Evolutionary conservation across 1,284 basidiomycete species (phyloP).

Genomic region (Leucocoprinus gongylophorus): DNA sequence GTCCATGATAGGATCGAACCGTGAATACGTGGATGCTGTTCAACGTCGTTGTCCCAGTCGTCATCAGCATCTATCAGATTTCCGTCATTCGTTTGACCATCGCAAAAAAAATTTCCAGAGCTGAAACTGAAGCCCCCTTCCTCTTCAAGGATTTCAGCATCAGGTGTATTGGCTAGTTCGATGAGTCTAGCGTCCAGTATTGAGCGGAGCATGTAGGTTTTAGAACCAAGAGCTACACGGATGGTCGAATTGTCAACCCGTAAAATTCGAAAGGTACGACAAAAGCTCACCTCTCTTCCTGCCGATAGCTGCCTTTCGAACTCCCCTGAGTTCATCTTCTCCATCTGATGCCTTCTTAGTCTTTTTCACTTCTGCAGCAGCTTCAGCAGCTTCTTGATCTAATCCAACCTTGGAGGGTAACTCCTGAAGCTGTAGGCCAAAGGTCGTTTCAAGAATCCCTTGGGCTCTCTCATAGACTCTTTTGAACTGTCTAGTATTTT

Average conservation of each 20-base stretch:
- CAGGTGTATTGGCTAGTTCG: slow-evolving; percentile 46
- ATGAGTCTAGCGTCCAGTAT: slow-evolving; percentile 50
- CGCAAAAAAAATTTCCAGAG: slow-evolving; percentile 7
- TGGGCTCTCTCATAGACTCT: slow-evolving; percentile 54
- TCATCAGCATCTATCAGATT: slow-evolving; percentile 31
- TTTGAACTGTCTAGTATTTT: slow-evolving; percentile 44
- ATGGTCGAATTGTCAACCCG: neutral
- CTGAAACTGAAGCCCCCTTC: slow-evolving; percentile 31
- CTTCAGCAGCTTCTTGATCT: slow-evolving; percentile 35
- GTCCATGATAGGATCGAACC: slow-evolving; percentile 70
- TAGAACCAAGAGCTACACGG: slow-evolving; percentile 49
- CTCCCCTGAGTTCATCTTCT: slow-evolving; percentile 41
- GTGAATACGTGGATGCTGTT: slow-evolving; percentile 33
- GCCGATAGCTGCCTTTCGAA: slow-evolving; percentile 43
- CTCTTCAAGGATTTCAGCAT: slow-evolving; percentile 50
- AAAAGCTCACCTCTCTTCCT: slow-evolving; percentile 40
- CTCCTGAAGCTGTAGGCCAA: slow-evolving; percentile 73
- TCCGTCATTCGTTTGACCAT: neutral
- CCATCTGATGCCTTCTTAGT: slow-evolving; percentile 6
- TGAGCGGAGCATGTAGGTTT: slow-evolving; percentile 72
- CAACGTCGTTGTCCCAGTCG: slow-evolving; percentile 25
- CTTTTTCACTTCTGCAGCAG: slow-evolving; percentile 7
- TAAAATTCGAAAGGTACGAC: neutral
- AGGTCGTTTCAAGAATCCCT: slow-evolving; percentile 46
- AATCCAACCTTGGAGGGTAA: slow-evolving; percentile 56